A percentile compares a stretch with the other conserved stretches of the same genome.
Evolutionary conservation across 2,329 filamentous ascomycete genomes (phyloP).

Genomic region (Monascus ruber): DNA sequence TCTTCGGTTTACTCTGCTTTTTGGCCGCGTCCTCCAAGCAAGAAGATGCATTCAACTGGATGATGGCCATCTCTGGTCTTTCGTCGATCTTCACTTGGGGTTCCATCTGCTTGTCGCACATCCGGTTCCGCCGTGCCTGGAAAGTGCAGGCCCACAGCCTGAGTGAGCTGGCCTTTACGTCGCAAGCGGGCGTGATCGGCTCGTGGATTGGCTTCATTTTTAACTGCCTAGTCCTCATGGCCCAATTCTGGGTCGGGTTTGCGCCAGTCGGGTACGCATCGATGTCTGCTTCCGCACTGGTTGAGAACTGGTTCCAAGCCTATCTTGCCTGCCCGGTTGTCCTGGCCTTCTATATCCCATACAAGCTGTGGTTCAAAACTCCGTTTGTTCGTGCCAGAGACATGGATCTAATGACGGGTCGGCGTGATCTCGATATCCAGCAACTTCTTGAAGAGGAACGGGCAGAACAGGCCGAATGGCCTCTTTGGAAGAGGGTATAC

Average conservation of each 20-base stretch:
- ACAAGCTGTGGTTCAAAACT: constrained; percentile 67
- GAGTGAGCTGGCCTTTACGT: constrained; percentile 67
- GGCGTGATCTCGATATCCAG: constrained; percentile 71
- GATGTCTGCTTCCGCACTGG: constrained; percentile 36
- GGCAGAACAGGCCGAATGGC: constrained; percentile 62
- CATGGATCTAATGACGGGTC: constrained; percentile 80
- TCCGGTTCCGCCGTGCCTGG: constrained; percentile 83
- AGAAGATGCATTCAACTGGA: constrained; percentile 62
- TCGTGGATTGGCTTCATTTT: constrained; percentile 70
- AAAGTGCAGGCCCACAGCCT: constrained; percentile 55
- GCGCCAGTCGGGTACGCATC: constrained; percentile 55
- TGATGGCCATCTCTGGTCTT: constrained; percentile 63
- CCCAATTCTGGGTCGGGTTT: constrained; percentile 80
- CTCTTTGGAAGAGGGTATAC: constrained; percentile 64
- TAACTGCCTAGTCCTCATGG: constrained; percentile 64
- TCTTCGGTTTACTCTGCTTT: constrained; percentile 64
- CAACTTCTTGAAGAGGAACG: constrained; percentile 68
- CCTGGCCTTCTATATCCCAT: constrained; percentile 51
- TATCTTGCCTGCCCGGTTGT: constrained; percentile 51
- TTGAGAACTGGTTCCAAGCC: constrained; percentile 56
- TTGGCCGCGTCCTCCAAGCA: constrained; percentile 55
- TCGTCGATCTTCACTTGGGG: constrained; percentile 68
- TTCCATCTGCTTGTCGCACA: constrained; percentile 80
- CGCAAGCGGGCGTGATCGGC: constrained; percentile 66
- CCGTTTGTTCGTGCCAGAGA: constrained; percentile 54